phyloP scores from a whole-genome alignment of 2,329 filamentous ascomycete genomes.

The Colletotrichum costaricense region DNA sequence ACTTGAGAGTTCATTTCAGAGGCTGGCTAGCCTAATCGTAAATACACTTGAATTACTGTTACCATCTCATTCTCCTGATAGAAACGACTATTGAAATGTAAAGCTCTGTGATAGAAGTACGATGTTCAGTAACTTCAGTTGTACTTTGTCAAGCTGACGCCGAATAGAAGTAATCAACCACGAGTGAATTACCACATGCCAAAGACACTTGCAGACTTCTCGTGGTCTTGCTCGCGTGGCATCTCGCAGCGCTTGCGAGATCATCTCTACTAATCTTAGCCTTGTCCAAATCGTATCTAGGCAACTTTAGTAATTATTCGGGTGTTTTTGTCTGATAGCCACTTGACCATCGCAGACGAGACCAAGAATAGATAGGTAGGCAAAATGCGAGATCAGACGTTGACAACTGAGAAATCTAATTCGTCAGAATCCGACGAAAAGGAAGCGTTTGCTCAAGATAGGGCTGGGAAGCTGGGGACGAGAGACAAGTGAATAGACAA shows the following conservation, averaged over 20 bases:
- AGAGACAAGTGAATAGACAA: background rate
- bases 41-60: background rate
- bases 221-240: background rate
- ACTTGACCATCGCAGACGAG: background rate
- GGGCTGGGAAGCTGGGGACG: background rate
- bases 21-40: slow-evolving; percentile 6
- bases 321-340: background rate
- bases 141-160: background rate
- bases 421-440: background rate
- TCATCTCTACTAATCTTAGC: background rate
- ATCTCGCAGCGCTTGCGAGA: background rate
- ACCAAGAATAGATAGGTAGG: background rate
- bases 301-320: background rate
- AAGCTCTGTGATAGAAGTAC: background rate
- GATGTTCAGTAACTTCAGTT: background rate
- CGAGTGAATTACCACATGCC: background rate
- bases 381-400: background rate
- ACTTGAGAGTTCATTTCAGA: background rate
- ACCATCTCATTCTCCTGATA: background rate
- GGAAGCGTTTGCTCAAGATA: background rate
- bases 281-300: background rate
- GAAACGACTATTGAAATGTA: background rate
- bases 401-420: background rate
- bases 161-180: background rate
- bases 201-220: background rate